Evolutionary conservation across 2,329 filamentous ascomycete genomes (phyloP).

Genomic region (Cordyceps militaris): DNA sequence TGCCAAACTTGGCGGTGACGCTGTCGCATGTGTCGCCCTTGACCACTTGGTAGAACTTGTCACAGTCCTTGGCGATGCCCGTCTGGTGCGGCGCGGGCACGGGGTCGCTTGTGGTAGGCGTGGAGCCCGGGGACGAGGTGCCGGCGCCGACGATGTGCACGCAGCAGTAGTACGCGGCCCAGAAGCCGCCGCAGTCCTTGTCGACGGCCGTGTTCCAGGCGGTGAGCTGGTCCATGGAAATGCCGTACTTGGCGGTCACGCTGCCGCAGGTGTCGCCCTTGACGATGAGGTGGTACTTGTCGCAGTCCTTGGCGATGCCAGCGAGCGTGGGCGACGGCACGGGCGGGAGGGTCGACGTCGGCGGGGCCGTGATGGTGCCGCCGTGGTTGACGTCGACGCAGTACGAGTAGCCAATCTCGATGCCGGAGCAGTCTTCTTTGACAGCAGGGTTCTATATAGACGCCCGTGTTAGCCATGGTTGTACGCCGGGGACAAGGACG

Average conservation of each 20-base stretch:
- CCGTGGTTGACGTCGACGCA: conserved; percentile 12
- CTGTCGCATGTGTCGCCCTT: conserved; percentile 4
- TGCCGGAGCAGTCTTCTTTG: conserved; percentile 5
- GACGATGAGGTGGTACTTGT: conserved; percentile 10
- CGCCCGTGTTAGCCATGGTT: neutral
- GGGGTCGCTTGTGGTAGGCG: neutral
- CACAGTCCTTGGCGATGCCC: conserved; percentile 6
- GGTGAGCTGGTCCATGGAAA: conserved; percentile 9
- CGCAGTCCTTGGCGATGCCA: conserved; percentile 12
- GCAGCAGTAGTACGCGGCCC: neutral
- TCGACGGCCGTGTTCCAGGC: conserved; percentile 12
- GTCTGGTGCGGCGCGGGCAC: conserved; percentile 4
- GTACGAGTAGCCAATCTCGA: conserved; percentile 9
- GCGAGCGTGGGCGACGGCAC: neutral
- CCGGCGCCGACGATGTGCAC: neutral
- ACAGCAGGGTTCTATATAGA: conserved; percentile 12
- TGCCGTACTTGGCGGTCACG: conserved; percentile 6
- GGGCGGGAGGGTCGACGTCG: neutral
- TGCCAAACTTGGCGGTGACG: conserved; percentile 2
- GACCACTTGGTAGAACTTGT: conserved; percentile 4
- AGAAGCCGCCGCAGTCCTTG: conserved; percentile 4
- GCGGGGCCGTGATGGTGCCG: neutral
- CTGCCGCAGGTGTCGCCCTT: conserved; percentile 7
- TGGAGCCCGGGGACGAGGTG: neutral
- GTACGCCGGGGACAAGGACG: neutral